These are phyloP conservation scores for Pseudoneurospora amorphoporcata DNA, from an alignment of 495 filamentous ascomycete species.

Conservation along the genomic window DNA sequence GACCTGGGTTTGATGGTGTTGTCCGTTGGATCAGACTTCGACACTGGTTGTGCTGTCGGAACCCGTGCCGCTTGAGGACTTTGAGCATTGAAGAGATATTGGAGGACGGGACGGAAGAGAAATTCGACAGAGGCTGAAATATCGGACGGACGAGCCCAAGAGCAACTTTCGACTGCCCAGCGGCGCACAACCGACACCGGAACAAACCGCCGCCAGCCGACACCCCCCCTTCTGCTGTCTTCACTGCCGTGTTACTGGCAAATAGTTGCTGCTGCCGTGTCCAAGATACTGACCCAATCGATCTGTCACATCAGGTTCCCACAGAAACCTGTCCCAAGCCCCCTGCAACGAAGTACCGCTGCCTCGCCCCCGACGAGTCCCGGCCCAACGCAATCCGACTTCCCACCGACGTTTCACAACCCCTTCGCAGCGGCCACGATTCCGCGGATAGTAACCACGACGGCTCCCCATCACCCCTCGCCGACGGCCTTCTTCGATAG, in stretches of 20 bases:
- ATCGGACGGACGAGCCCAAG: neutral
- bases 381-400: constrained; percentile 28
- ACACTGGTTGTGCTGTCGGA: neutral
- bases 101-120: neutral
- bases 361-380: constrained; percentile 32
- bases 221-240: constrained; percentile 11
- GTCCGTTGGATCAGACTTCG: neutral
- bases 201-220: constrained; percentile 7
- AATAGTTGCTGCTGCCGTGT: constrained; percentile 19
- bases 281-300: constrained; percentile 27
- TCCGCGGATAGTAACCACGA: constrained; percentile 28
- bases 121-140: constrained; percentile 1
- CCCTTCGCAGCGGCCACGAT: constrained; percentile 12
- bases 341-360: constrained; percentile 29
- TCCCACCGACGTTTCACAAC: constrained; percentile 19
- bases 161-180: neutral
- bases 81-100: neutral
- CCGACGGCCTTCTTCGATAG: constrained; percentile 24
- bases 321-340: constrained; percentile 31
- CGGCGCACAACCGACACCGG: constrained; percentile 2
- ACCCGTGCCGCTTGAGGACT: neutral
- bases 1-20: neutral
- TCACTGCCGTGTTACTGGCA: constrained; percentile 25
- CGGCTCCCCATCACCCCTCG: constrained; percentile 17
- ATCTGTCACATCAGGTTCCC: constrained; percentile 23